These are phyloP conservation scores for Acanthochlamys bracteata DNA, from an alignment of 106 monocot genomes.

Conservation along the genomic window DNA sequence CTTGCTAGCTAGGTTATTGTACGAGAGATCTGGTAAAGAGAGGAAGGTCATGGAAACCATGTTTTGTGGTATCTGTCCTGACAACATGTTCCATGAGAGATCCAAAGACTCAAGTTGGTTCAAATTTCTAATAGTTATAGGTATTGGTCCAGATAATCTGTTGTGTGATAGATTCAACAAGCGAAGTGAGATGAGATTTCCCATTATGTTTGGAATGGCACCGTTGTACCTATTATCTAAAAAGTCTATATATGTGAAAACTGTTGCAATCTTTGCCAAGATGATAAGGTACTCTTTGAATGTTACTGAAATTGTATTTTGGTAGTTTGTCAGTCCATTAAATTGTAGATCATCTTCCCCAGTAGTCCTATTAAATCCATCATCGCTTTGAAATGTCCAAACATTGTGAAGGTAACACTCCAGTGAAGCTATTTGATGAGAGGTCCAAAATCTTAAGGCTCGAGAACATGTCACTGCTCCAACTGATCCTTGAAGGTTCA, in stretches of 20 bases:
- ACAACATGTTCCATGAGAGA: not conserved
- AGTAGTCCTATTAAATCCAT: not conserved
- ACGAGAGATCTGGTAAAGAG: conserved; percentile 28
- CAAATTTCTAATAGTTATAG: not conserved
- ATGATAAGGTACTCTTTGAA: not conserved
- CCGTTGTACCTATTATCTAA: not conserved
- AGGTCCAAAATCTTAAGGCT: conserved; percentile 2
- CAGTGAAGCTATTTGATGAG: not conserved
- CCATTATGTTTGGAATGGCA: not conserved
- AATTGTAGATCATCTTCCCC: not conserved
- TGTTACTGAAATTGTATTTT: not conserved
- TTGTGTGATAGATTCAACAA: not conserved
- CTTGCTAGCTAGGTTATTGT: conserved; percentile 39
- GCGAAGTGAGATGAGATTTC: not conserved
- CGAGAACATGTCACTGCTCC: not conserved
- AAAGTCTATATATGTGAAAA: not conserved
- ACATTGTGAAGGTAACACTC: not conserved
- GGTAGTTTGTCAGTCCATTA: not conserved
- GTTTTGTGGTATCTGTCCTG: not conserved
- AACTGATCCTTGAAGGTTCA: conserved; percentile 15
- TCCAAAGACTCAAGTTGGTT: not conserved
- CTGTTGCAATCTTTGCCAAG: conserved; percentile 1
- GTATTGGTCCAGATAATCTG: not conserved
- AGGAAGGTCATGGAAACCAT: not conserved
- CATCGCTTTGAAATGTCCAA: conserved; percentile 2